Conservation (phyloP, 257 asterid species). For the Solanum gracilifrons region DNA sequence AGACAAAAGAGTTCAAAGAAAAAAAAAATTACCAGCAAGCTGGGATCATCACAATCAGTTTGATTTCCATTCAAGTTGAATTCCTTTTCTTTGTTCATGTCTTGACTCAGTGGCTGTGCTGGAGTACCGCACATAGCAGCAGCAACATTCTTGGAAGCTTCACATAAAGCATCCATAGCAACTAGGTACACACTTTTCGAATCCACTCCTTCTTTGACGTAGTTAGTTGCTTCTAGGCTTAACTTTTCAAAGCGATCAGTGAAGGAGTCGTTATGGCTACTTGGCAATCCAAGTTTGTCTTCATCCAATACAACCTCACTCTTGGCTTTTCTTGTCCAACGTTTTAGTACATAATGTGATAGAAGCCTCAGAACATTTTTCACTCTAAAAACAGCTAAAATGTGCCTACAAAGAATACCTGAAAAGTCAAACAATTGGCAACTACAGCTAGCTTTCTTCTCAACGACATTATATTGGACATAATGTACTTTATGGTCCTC, state of each 20-base stretch:
- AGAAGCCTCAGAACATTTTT: slow-evolving; percentile 87
- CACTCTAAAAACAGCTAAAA: slow-evolving; percentile 76
- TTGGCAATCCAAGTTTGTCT: slow-evolving; percentile 35
- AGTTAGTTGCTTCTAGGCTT: slow-evolving; percentile 70
- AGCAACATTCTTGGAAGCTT: slow-evolving; percentile 62
- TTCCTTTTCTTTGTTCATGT: background rate
- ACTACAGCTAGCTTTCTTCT: slow-evolving; percentile 76
- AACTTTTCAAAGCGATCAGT: slow-evolving; percentile 71
- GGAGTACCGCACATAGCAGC: slow-evolving; percentile 11
- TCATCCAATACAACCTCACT: slow-evolving; percentile 63
- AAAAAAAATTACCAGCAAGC: background rate
- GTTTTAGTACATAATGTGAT: slow-evolving; percentile 54
- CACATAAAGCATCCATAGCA: slow-evolving; percentile 59
- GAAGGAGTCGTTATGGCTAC: slow-evolving; percentile 74
- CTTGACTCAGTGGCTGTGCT: background rate
- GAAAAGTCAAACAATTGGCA: slow-evolving; percentile 88
- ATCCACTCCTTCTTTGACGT: slow-evolving; percentile 71
- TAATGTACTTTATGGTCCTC: slow-evolving; percentile 64
- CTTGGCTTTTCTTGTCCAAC: slow-evolving; percentile 92
- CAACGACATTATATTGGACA: slow-evolving; percentile 70
- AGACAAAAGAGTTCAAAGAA: background rate
- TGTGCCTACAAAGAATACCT: slow-evolving; percentile 82
- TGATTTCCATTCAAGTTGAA: background rate
- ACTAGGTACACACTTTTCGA: slow-evolving; percentile 39
- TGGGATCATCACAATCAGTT: background rate